Conservation (phyloP, 73 alveolate species). For the Paramecium biaurelia region DNA sequence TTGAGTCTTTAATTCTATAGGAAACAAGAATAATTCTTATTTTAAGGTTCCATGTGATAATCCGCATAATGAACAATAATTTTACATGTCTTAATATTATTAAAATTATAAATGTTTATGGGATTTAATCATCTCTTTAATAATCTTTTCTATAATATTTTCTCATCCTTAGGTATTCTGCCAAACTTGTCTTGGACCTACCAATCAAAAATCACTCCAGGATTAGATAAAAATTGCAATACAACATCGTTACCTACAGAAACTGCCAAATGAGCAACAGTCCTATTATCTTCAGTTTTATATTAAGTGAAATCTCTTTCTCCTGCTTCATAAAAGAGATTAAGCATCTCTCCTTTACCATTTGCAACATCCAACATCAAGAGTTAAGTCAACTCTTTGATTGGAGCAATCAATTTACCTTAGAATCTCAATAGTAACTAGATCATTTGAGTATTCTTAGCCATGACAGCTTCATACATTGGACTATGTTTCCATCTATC, state of each 20-base stretch:
- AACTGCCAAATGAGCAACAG: slow-evolving; percentile 58
- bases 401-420: slow-evolving; percentile 43
- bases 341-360: slow-evolving; percentile 6
- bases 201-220: slow-evolving; percentile 41
- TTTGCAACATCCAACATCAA: slow-evolving; percentile 8
- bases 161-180: slow-evolving; percentile 44
- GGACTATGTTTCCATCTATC: slow-evolving; percentile 61
- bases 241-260: slow-evolving; percentile 28
- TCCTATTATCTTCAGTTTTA: slow-evolving; percentile 49
- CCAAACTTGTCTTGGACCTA: slow-evolving; percentile 48
- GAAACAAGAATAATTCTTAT: background rate
- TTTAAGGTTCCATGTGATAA: background rate
- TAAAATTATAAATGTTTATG: background rate
- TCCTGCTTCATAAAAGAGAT: slow-evolving; percentile 48
- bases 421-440: background rate
- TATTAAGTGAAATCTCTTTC: slow-evolving; percentile 13
- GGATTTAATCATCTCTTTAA: background rate
- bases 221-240: slow-evolving; percentile 28
- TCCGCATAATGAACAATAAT: background rate
- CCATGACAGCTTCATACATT: slow-evolving; percentile 56
- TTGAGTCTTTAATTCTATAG: background rate
- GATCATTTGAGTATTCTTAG: slow-evolving; percentile 30
- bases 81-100: background rate
- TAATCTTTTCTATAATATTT: background rate
- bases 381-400: slow-evolving; percentile 30